Evolutionary conservation across 192 early-diverging fungal genomes (phyloP), one percentile per base, ranked within the genome.

Genomic region (Entomortierella parvispora): DNA sequence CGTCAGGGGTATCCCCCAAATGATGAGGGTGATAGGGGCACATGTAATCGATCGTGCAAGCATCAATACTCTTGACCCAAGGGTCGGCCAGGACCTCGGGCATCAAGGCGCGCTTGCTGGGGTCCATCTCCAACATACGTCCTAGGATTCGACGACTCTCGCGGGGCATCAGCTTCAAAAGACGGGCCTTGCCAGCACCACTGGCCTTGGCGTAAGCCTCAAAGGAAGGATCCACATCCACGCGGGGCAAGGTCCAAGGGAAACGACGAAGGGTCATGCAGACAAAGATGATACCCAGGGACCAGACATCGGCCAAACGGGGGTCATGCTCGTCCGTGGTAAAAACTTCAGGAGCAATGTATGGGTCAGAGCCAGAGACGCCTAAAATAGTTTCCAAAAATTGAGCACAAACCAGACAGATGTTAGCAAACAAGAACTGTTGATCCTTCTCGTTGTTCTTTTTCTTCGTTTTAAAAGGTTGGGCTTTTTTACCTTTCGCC

Each of bases 271-370:
- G 66, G 43, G 81, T 82, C 85, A 92, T 86, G 56, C 89, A 90
- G 66, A 90, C 88, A 78, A 89, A 94, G 62, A 96, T 93, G 52
- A 97, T 93, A 50, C 93, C 96, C 26, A 89, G 79, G 9, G 90
- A 89, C 96, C 96, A 97, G 20, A 97, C 84, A 75, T 97, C 96
- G 0, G 93, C 89, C 12, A 80, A 63, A 57, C 93, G 88, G 4
- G 90, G 87, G 69, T 94, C 93, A 66, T 97, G 96, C 20, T 88
- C 87, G 20, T 81, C 80, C 18, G 84, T 81, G n/a, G 48, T 63
- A 67, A 92, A 90, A 40, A 86, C 86, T 79, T 97, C 96, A n/a
- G 96, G 96, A 2, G 94, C 94, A 82, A 97, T 97, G 69, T 97
- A 97, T 22, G 96, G 96, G 33, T 95, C 96, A 17, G 91, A 93